Conservation (phyloP, 768 basidiomycete genomes). For the Lepiota brunneoincarnata region DNA sequence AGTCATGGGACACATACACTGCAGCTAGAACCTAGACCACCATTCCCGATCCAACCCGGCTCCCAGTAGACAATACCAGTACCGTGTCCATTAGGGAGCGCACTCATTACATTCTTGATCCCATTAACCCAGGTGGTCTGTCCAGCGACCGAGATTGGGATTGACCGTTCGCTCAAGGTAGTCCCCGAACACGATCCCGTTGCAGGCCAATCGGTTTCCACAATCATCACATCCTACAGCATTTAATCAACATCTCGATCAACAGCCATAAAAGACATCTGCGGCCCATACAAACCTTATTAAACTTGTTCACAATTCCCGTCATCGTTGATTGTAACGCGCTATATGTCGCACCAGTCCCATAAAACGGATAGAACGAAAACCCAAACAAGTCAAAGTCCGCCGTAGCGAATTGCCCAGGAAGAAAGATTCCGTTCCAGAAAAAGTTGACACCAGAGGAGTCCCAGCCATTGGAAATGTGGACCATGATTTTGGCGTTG, state of each 20-base stretch:
- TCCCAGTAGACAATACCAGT: constrained; percentile 63
- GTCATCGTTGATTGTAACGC: constrained; percentile 50
- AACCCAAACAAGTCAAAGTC: constrained; percentile 62
- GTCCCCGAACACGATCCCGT: constrained; percentile 35
- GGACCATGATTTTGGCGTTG: constrained; percentile 48
- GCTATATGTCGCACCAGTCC: constrained; percentile 50
- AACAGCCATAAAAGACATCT: not conserved
- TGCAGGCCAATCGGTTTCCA: constrained; percentile 65
- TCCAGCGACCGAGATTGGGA: constrained; percentile 47
- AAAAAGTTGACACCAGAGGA: constrained; percentile 41
- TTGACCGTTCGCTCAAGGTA: constrained; percentile 42
- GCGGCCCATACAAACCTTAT: constrained; percentile 36
- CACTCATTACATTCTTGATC: constrained; percentile 44
- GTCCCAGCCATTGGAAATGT: constrained; percentile 66
- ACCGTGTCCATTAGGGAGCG: constrained; percentile 46
- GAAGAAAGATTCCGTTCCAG: constrained; percentile 50
- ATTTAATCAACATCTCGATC: not conserved
- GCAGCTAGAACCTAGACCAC: constrained; percentile 40
- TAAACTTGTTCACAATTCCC: constrained; percentile 43
- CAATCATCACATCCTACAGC: constrained; percentile 50
- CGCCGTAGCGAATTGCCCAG: constrained; percentile 43
- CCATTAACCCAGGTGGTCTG: constrained; percentile 53
- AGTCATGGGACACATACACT: constrained; percentile 25
- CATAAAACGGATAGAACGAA: constrained; percentile 68
- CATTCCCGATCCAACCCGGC: constrained; percentile 62